Evolutionary conservation across 495 filamentous ascomycete species (phyloP).

Genomic region (Chaetomidium leptoderma): DNA sequence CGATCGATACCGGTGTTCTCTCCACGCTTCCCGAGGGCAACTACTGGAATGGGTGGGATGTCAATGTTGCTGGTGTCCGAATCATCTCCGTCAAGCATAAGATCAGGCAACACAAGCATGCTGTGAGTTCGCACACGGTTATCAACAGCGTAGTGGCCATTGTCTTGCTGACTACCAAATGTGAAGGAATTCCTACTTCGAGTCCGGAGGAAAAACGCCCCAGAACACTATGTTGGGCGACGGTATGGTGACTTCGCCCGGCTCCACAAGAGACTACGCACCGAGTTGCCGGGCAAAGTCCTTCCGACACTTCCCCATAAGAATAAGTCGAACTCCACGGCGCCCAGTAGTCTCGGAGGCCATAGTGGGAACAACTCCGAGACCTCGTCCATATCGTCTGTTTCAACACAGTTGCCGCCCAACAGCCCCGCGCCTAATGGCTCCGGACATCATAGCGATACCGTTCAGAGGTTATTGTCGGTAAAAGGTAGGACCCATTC

Average conservation of each 20-base stretch:
- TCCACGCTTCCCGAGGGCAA: conserved; percentile 85
- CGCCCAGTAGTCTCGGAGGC: conserved; percentile 48
- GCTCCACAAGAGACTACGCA: conserved; percentile 72
- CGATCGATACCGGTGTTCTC: conserved; percentile 81
- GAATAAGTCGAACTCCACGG: conserved; percentile 69
- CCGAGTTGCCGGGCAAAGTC: conserved; percentile 86
- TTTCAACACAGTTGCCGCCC: conserved; percentile 53
- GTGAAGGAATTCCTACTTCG: conserved; percentile 84
- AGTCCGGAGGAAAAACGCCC: conserved; percentile 65
- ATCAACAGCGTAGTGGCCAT: background rate
- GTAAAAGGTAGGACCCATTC: conserved; percentile 33
- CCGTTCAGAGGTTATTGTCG: conserved; percentile 40
- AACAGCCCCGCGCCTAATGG: conserved; percentile 21
- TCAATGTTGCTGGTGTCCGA: conserved; percentile 90
- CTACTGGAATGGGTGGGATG: conserved; percentile 90
- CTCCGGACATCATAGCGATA: conserved; percentile 13
- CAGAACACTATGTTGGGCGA: conserved; percentile 72
- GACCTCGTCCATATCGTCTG: conserved; percentile 69
- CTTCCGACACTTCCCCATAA: conserved; percentile 84
- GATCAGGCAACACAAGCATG: conserved; percentile 85
- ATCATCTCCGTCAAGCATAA: conserved; percentile 78
- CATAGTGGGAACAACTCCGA: conserved; percentile 58
- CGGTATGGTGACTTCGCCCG: conserved; percentile 84
- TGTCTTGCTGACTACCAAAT: conserved; percentile 21
- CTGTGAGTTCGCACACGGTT: conserved; percentile 56